These are phyloP conservation scores for Rosa rugosa DNA, from an alignment of 306 rosid species.

Conservation along the genomic window DNA sequence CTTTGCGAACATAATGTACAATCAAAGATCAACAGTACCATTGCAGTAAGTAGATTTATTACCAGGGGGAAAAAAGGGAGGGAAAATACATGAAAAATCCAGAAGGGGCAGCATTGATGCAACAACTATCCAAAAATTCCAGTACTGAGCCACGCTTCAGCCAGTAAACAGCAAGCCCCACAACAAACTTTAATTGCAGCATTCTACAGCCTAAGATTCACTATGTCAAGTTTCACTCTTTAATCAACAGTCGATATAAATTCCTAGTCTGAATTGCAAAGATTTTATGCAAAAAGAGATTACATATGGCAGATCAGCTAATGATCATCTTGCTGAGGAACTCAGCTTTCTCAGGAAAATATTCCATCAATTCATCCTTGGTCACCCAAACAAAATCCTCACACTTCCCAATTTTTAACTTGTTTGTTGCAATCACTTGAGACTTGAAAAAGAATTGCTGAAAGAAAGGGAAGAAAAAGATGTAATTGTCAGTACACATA, in stretches of 20 bases:
- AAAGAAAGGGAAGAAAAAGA: conserved; percentile 12
- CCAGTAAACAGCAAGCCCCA: not conserved
- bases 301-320: conserved; percentile 43
- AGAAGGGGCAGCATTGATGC: not conserved
- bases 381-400: conserved; percentile 98
- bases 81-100: not conserved
- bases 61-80: not conserved
- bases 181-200: not conserved
- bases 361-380: conserved; percentile 79
- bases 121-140: not conserved
- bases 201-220: conserved; percentile 12
- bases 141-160: not conserved
- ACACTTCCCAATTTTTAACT: too few relatives aligned
- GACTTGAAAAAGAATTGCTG: conserved; percentile 81
- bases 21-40: not conserved
- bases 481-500: not conserved
- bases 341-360: conserved; percentile 76
- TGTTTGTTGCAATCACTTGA: too few relatives aligned
- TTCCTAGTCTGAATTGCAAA: conserved; percentile 10
- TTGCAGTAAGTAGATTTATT: not conserved
- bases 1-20: not conserved
- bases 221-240: conserved; percentile 12
- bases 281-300: not conserved
- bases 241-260: not conserved
- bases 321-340: conserved; percentile 80